phyloP scores from a whole-genome alignment of 306 rosid species.

The Urtica urens region DNA sequence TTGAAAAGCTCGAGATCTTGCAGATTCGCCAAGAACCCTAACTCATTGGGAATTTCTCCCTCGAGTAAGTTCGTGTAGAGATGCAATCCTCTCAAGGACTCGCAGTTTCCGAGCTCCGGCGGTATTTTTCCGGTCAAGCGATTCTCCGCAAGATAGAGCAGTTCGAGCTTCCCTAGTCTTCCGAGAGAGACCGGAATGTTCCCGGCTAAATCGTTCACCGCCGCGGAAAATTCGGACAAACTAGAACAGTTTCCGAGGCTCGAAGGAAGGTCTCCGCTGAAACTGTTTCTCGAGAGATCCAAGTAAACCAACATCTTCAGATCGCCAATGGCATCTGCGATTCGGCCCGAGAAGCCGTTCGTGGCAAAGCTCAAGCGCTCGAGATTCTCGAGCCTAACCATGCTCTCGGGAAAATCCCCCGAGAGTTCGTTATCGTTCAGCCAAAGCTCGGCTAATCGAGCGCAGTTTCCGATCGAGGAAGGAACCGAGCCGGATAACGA shows the following conservation, averaged over 20 bases:
- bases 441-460: conserved; percentile 24
- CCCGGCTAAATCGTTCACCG: conserved; percentile 37
- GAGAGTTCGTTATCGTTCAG: conserved; percentile 29
- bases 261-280: conserved; percentile 48
- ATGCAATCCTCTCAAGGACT: conserved; percentile 34
- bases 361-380: conserved; percentile 9
- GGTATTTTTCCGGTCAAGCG: conserved; percentile 60
- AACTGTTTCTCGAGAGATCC: conserved; percentile 50
- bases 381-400: conserved; percentile 37
- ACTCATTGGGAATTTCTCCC: conserved; percentile 59
- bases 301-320: conserved; percentile 29
- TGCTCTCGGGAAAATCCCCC: conserved; percentile 45
- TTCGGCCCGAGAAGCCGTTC: conserved; percentile 45
- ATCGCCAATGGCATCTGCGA: conserved; percentile 35
- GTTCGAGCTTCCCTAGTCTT: conserved; percentile 26
- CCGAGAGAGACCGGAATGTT: conserved; percentile 60
- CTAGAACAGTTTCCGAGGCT: conserved; percentile 53
- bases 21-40: conserved; percentile 46
- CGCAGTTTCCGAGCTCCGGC: conserved; percentile 48
- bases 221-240: conserved; percentile 23
- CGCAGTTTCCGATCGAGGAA: conserved; percentile 54
- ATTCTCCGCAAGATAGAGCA: conserved; percentile 39
- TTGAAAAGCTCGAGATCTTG: conserved; percentile 38
- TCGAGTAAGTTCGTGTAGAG: conserved; percentile 52
- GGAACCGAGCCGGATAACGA: conserved; percentile 48